Evolutionary conservation across 129 eudicot species (phyloP).

Genomic region (Ambrosia trifida): DNA sequence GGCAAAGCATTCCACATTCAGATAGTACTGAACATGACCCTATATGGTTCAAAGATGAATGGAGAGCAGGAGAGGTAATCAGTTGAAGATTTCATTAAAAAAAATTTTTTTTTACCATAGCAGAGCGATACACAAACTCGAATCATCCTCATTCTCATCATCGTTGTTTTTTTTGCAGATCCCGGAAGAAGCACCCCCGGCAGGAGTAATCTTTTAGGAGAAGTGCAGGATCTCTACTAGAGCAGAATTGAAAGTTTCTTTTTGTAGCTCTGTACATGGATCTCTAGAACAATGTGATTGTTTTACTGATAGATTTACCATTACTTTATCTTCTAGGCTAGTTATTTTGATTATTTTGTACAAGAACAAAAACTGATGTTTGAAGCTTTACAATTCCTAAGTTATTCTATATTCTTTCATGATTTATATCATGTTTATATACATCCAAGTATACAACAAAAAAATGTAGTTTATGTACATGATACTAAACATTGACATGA

Average conservation of each 20-base stretch:
- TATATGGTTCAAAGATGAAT: constrained; percentile 65
- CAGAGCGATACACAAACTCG: background rate
- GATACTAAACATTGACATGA: too few relatives aligned
- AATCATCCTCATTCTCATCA: background rate
- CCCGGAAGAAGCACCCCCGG: constrained; percentile 80
- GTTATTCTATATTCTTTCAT: background rate
- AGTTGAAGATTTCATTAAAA: background rate
- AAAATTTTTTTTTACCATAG: background rate
- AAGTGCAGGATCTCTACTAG: constrained; percentile 8
- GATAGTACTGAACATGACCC: constrained; percentile 34
- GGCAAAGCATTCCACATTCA: constrained; percentile 32
- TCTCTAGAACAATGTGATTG: background rate
- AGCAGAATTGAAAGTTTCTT: constrained; percentile 9
- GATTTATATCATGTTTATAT: background rate
- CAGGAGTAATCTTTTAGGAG: constrained; percentile 38
- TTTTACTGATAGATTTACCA: background rate
- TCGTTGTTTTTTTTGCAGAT: constrained; percentile 46
- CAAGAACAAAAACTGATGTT: constrained; percentile 8
- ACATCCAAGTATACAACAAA: background rate
- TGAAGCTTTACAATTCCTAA: background rate
- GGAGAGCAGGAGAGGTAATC: constrained; percentile 78
- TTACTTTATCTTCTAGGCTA: background rate
- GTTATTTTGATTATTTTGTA: constrained; percentile 2
- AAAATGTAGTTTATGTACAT: too few relatives aligned
- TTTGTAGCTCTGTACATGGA: background rate